Conservation (phyloP, 2,329 filamentous ascomycete genomes). For the Trichoderma lentiforme region DNA sequence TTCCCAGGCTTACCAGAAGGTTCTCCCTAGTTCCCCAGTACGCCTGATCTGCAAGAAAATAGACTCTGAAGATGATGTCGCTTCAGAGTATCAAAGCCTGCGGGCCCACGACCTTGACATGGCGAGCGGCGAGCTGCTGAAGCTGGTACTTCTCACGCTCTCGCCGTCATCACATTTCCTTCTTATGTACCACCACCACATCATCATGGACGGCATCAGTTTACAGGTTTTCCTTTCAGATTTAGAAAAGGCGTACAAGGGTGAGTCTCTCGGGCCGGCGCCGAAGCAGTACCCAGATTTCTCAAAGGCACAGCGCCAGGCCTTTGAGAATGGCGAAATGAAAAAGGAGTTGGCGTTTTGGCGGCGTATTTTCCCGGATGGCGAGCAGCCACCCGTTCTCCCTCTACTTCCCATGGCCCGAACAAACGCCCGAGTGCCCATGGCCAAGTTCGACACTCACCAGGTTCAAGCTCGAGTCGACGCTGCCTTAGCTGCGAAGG, state of each 20-base stretch:
- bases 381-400: constrained; percentile 22
- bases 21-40: constrained; percentile 26
- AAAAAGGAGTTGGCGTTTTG: constrained; percentile 35
- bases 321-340: constrained; percentile 29
- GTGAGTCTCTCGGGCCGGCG: constrained; percentile 21
- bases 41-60: constrained; percentile 27
- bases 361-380: constrained; percentile 26
- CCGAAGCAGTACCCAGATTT: constrained; percentile 37
- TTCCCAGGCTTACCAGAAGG: constrained; percentile 26
- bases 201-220: constrained; percentile 48
- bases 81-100: constrained; percentile 32
- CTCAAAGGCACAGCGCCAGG: constrained; percentile 30
- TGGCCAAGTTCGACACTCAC: constrained; percentile 22
- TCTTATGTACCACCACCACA: constrained; percentile 46
- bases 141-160: constrained; percentile 33
- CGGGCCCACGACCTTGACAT: constrained; percentile 35
- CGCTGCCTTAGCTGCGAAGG: no score
- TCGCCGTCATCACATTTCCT: constrained; percentile 36
- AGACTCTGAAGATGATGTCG: constrained; percentile 23
- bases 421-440: constrained; percentile 1
- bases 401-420: constrained; percentile 34
- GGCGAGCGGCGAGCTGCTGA: constrained; percentile 30
- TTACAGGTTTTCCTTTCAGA: constrained; percentile 43
- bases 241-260: constrained; percentile 41
- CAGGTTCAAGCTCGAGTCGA: no score